Evolutionary conservation across 371 early-diverging fungal genomes (phyloP), one percentile per base, ranked within the genome.

Genomic region (Mucor racemosus): DNA sequence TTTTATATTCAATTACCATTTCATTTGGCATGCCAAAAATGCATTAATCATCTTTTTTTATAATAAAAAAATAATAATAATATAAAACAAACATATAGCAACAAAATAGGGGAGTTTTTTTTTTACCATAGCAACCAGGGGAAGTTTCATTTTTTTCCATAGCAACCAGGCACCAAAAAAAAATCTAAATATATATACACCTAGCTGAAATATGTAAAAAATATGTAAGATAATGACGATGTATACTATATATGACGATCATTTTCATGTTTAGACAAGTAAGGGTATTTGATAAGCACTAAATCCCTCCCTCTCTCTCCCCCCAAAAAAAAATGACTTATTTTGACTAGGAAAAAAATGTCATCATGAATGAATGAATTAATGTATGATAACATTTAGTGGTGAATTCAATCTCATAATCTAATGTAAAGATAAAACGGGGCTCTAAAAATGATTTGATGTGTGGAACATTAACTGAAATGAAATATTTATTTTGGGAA

Each of bases 391-490:
- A 26, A 26, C 26, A 26, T 26, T 26, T 26, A 26, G 26, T 26
- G 26, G 3, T 26, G 26, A 26, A 26, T 26, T 44, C 44, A 44
- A 10, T 38, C 38, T 9, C 7, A 38, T 9, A 38, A 38, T 26
- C 26, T 1, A 38, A 44, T 15, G n/a, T 5, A 15, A 15, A 44
- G 50, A 50, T 26, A 57, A 57, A 15, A 56, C 56, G 19, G 36
- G 11, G 10, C 17, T 35, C 38, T 11, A 57, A 36, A 56, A 57
- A 57, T 36, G 19, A 38, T 50, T 26, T 50, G 19, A 50, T 50
- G 58, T 58, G 58, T 58, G 58, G 58, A 58, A 58, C 58, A 58
- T 58, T 58, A 58, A 17, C 50, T 50, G 21, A 50, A 50, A 50
- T 50, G 50, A 38, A 58, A 58, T 58, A 58, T 40, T 58, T 40